These are phyloP conservation scores for Fimicolochytrium jonesii DNA, from an alignment of 192 early-diverging fungal species.

Conservation along the genomic window DNA sequence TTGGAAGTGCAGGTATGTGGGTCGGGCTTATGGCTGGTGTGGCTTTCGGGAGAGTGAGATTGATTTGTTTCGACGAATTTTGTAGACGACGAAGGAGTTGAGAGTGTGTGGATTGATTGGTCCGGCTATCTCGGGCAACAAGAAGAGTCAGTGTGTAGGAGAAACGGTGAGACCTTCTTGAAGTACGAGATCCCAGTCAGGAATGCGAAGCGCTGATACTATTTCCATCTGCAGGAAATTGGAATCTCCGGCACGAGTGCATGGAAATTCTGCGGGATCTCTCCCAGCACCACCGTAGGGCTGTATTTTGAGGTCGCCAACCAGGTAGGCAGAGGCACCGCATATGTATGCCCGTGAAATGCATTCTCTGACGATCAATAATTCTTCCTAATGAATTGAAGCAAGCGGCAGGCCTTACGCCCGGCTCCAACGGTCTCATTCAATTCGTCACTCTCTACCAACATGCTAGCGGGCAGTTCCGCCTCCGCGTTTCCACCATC, in stretches of 20 bases:
- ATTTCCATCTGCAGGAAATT: conserved; percentile 64
- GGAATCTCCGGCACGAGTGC: conserved; percentile 93
- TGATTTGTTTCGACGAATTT: not conserved
- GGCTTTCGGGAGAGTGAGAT: not conserved
- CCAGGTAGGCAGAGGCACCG: conserved; percentile 45
- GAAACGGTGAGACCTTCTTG: conserved; percentile 66
- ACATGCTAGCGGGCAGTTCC: conserved; percentile 83
- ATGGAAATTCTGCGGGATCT: conserved; percentile 91
- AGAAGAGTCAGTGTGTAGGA: conserved; percentile 84
- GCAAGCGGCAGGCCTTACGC: conserved; percentile 72
- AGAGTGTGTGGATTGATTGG: conserved; percentile 96
- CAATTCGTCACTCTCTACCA: conserved; percentile 97
- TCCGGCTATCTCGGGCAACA: conserved; percentile 86
- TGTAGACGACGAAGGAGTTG: conserved; percentile 87
- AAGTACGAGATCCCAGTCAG: no score
- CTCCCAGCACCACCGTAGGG: conserved; percentile 76
- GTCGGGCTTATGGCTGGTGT: not conserved
- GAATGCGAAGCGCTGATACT: no score
- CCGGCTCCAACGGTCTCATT: conserved; percentile 80
- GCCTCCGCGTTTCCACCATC: conserved; percentile 92
- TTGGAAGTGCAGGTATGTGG: conserved; percentile 82
- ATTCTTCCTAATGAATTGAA: not conserved
- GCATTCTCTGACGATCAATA: not conserved
- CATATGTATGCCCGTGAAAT: no score
- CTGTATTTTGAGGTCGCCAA: conserved; percentile 97